phyloP scores from a whole-genome alignment of 2,329 filamentous ascomycete genomes.

The Aureobasidium namibiae region DNA sequence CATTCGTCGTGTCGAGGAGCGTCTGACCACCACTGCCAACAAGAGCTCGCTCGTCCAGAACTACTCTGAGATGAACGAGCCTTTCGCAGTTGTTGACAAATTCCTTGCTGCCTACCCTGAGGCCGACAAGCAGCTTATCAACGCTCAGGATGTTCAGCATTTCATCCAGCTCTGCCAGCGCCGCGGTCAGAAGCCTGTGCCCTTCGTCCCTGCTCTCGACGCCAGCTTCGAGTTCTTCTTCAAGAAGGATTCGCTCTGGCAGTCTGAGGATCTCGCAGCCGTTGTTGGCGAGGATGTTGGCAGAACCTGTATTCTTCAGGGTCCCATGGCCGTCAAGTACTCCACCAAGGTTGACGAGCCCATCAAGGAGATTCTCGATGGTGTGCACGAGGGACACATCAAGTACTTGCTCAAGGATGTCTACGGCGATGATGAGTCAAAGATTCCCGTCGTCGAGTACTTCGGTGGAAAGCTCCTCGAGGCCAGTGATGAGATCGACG shows the following conservation, averaged over 20 bases:
- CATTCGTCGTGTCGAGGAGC: constrained; percentile 92
- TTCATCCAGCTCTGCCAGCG: constrained; percentile 90
- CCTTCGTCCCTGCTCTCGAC: constrained; percentile 90
- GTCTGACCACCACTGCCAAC: constrained; percentile 67
- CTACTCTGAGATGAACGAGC: constrained; percentile 78
- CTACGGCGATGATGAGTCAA: constrained; percentile 63
- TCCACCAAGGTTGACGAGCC: constrained; percentile 87
- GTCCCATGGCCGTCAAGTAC: constrained; percentile 85
- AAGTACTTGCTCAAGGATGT: constrained; percentile 67
- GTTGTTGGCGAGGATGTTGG: constrained; percentile 95
- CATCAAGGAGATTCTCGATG: constrained; percentile 87
- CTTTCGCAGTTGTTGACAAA: constrained; percentile 67
- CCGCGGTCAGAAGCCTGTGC: constrained; percentile 88
- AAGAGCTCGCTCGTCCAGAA: constrained; percentile 79
- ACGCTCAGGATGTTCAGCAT: constrained; percentile 95
- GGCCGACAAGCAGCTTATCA: constrained; percentile 84
- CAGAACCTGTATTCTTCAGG: constrained; percentile 91
- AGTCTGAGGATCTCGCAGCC: constrained; percentile 93
- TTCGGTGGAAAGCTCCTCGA: constrained; percentile 84
- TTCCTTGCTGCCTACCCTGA: constrained; percentile 80
- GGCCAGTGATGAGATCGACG: constrained; percentile 61
- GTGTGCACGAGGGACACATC: constrained; percentile 84
- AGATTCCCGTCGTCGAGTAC: constrained; percentile 84
- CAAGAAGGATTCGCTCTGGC: constrained; percentile 99
- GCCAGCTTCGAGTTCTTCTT: constrained; percentile 99